Base-by-base conservation (phyloP, 1,284 basidiomycete genomes). In the Austroboletus niveus region DNA sequence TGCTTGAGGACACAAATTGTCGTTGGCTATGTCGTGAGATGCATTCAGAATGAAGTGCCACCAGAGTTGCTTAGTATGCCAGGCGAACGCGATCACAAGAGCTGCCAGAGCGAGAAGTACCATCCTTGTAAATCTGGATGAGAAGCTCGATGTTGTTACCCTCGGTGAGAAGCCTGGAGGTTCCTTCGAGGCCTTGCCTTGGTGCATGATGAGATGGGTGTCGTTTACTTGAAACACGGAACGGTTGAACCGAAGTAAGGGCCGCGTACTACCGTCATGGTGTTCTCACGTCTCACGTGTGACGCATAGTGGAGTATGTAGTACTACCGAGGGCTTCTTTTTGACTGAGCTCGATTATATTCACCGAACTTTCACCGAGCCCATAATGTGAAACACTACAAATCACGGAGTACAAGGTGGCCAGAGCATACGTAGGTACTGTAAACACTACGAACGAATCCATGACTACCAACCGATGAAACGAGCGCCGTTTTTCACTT, bases 1-100 rank as follows among this genome's bases (percentile, higher is more conserved):
- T 2, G 36, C 59, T 44, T 72, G 72, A 20, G 63, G 53, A 34
- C 71, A 73, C 34, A 63, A 24, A 38, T 48, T 45, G 5, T 22
- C 24, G 41, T 39, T 35, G 24, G 42, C 40, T 22, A 31, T 31
- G 30, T 31, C 10, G 11, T 10, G 30, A 31, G 48, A 34, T 27
- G 27, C 8, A 24, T 12, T n/a, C 22, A 42, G 38, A 9, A 42
- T 31, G 34, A 34, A 29, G 15, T 50, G 39, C 27, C 27, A 29
- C 59, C 46, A 62, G 24, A 53, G 17, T n/a, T 39, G 52, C 17
- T 36, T 34, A 24, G 51, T 24, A 4, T 29, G 14, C 44, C 42
- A 52, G 40, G 46, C 38, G 20, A 67, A 29, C 4, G 60, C 54
- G 31, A 60, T 42, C 7, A 39, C 48, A 36, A 66, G 54, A 27